phyloP scores from a whole-genome alignment of 1,139 yeast genomes.

The Protomyces gravidus region DNA sequence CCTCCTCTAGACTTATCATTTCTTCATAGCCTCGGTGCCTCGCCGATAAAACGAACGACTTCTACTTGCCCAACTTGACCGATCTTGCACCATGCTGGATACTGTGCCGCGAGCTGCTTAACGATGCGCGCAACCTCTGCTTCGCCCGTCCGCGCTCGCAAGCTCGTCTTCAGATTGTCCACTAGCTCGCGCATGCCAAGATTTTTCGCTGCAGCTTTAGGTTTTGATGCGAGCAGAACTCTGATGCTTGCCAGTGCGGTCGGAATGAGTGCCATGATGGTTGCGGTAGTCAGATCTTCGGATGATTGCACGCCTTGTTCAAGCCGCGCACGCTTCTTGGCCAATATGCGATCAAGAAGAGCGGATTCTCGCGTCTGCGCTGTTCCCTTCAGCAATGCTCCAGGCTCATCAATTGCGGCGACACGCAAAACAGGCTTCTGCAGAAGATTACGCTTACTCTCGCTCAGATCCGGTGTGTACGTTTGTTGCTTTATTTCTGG shows the following conservation, averaged over 20 bases:
- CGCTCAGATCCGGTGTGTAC: background rate
- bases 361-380: slow-evolving; percentile 19
- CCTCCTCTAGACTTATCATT: slow-evolving; percentile 30
- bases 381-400: background rate
- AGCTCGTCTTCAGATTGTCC: slow-evolving; percentile 21
- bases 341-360: slow-evolving; percentile 8
- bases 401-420: background rate
- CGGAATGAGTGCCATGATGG: slow-evolving; percentile 16
- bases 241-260: slow-evolving; percentile 19
- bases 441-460: background rate
- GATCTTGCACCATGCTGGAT: slow-evolving; percentile 17
- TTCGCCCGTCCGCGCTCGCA: slow-evolving; percentile 9
- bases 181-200: slow-evolving; percentile 17
- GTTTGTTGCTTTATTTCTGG: slow-evolving; percentile 6
- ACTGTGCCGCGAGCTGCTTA: slow-evolving; percentile 1
- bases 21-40: slow-evolving; percentile 2
- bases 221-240: slow-evolving; percentile 7
- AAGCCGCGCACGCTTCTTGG: slow-evolving; percentile 3
- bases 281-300: slow-evolving; percentile 11
- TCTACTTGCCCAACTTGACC: slow-evolving; percentile 16
- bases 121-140: slow-evolving; percentile 7
- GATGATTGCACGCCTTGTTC: slow-evolving; percentile 6
- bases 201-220: slow-evolving; percentile 3
- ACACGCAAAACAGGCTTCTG: slow-evolving; percentile 3
- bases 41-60: slow-evolving; percentile 19